A percentile compares a stretch with the other conserved stretches of the same genome.
Conservation (phyloP, 805 yeast species). For the Yamadazyma phyllophila region DNA sequence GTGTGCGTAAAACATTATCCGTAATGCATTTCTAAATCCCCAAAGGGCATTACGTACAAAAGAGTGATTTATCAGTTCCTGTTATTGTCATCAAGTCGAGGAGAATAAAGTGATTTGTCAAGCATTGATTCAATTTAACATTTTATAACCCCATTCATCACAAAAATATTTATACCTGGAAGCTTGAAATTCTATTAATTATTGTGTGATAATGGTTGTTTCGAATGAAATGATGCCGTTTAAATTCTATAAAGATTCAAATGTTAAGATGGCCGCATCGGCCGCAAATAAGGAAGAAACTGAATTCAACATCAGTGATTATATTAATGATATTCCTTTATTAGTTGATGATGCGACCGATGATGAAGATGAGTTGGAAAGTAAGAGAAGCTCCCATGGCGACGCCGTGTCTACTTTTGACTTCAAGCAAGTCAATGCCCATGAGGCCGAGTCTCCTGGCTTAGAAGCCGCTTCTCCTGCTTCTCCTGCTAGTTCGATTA, state of each 20-base stretch:
- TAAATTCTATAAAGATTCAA: conserved; percentile 1
- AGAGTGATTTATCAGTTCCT: not conserved
- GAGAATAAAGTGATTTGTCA: not conserved
- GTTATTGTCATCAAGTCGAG: not conserved
- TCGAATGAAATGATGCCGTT: conserved; percentile 8
- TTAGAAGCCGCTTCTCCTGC: not conserved
- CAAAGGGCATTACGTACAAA: not conserved
- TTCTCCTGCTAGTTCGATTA: not conserved
- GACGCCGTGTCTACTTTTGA: not conserved
- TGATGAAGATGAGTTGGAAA: conserved; percentile 11
- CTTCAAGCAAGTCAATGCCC: not conserved
- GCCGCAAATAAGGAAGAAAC: not conserved
- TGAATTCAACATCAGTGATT: conserved; percentile 17
- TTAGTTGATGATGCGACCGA: conserved; percentile 14
- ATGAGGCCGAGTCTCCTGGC: not conserved
- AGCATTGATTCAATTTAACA: not conserved
- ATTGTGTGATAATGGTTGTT: conserved; percentile 6
- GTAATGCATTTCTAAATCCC: conserved; percentile 3
- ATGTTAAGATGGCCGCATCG: not conserved
- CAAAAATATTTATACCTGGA: not conserved
- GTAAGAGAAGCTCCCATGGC: not conserved
- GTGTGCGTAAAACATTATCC: not conserved
- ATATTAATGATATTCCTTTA: conserved; percentile 15
- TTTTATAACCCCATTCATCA: not conserved
- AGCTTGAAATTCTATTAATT: conserved; percentile 6